These are phyloP conservation scores for Barnettozyma californica DNA, from an alignment of 805 yeast species.

Conservation along the genomic window DNA sequence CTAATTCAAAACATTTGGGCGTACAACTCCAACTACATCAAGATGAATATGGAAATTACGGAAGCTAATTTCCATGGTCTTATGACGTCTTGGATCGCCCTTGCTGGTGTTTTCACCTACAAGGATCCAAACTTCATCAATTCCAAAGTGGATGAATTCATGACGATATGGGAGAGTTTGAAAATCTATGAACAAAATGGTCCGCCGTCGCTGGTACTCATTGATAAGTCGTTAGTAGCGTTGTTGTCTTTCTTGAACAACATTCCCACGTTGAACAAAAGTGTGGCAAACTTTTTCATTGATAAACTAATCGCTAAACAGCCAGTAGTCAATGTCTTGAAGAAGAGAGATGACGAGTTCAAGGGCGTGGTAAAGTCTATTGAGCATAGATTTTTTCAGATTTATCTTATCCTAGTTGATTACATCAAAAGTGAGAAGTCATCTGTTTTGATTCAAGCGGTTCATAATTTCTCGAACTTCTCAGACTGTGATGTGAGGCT, in stretches of 20 bases:
- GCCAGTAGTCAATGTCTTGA: constrained; percentile 10
- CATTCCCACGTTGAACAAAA: constrained; percentile 34
- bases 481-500: constrained; percentile 14
- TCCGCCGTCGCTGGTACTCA: constrained; percentile 42
- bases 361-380: constrained; percentile 24
- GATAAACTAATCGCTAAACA: constrained; percentile 19
- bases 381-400: constrained; percentile 40
- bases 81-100: constrained; percentile 53
- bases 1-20: constrained; percentile 40
- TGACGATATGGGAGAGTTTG: constrained; percentile 59
- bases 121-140: constrained; percentile 46
- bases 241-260: constrained; percentile 43
- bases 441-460: constrained; percentile 31
- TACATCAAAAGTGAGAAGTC: constrained; percentile 21
- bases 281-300: constrained; percentile 46
- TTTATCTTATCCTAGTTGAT: constrained; percentile 33
- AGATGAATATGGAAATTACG: constrained; percentile 29
- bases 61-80: constrained; percentile 31
- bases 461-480: constrained; percentile 39
- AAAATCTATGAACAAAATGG: constrained; percentile 37
- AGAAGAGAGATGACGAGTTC: constrained; percentile 3
- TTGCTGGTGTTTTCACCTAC: constrained; percentile 60
- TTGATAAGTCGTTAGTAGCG: constrained; percentile 55
- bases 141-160: constrained; percentile 52
- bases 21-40: constrained; percentile 33